Base-by-base conservation (phyloP, 352 stramenopile genomes). In the Phytophthora colocasiae region DNA sequence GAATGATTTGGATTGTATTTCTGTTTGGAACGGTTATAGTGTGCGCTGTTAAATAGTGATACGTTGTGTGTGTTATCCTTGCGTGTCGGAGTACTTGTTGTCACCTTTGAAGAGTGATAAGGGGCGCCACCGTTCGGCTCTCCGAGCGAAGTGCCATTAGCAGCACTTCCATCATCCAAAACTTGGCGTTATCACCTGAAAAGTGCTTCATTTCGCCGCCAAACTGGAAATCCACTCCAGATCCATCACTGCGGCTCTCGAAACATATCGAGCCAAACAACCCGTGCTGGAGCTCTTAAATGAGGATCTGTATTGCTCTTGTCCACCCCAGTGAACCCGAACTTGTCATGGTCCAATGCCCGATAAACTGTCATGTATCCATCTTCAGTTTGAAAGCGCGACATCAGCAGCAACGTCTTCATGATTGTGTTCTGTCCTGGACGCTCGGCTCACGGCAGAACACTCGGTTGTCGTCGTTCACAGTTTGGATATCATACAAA, bases 321-420 rank as follows among this genome's bases (percentile, higher is more conserved):
- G 27, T 1, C 51, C 46, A 65, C 44, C 10, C 53, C 66, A 12
- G 62, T 59, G 22, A 69, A 47, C 11, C 69, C 60, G 19, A 72
- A 52, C 12, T 68, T 59, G 19, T 69, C 38, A 34, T 80, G 63
- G 39, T 82, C 68, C 24, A 85, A 50, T 3, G 68, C 64, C 8
- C 72, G 71, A 61, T 79, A 83, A 27, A 85, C 66, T 27, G 71
- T 71, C 53, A 79, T 61, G 40, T 62, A 73, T 15, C 75, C 74
- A 19, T 72, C 41, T n/a, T 67, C 51, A 34, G 73, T 71, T 39
- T 74, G 38, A 24, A 85, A 78, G 11, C 75, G 74, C 17, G 77
- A 79, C 32, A 69, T 64, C 14, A 85, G 54, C 15, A 83, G 9
- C 29, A 83, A 63, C 2, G 71, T 81, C 26, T 77, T 77, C 54